Base-by-base conservation (phyloP, 2,329 filamentous ascomycete species). In the Juglanconis oblonga region DNA sequence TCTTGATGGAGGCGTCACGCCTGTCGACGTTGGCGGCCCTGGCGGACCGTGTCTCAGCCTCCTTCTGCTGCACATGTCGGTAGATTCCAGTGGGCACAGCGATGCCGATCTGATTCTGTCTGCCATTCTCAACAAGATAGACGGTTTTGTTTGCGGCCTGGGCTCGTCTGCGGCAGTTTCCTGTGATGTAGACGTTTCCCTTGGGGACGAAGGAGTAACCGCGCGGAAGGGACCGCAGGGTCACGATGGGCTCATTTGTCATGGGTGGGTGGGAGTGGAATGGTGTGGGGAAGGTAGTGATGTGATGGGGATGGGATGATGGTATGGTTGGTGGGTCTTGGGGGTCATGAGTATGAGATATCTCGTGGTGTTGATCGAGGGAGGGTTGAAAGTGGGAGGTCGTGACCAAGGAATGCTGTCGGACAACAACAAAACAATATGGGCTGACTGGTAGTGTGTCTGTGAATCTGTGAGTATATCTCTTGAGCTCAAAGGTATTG, bases 151-250 rank as follows among this genome's bases (percentile, higher is more conserved):
- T 63, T 5, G 70, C 68, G 0, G 67, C 72, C 14, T 70, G 72
- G 1, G 78, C 75, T 40, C 69, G 67, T 17, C 67, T 71, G 14
- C 76, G 75, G 65, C 76, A 79, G 59, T 76, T 67, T 5, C 65
- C 67, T 4, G 77, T 79, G 58, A 77, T 70, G 68, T 76, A 80
- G 5, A 70, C 66, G 64, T 78, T 72, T 62, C 78, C 76, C 50
- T 75, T 76, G 17, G 67, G 71, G 1, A 81, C 71, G 55, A 78
- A 78, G 9, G 64, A 64, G 64, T 80, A 81, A 8, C 74, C 72
- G 3, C 55, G 56, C 3, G 77, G 76, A 65, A 79, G 69, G 2
- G 71, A 72, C 7, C 67, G 61, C 42, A 61, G 45, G 10, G 8
- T 5, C 10, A 58, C 32, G 11, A 14, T 42, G 2, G 58, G 42